Conservation (phyloP, 1,284 basidiomycete genomes). For the Neolentinus lepideus region DNA sequence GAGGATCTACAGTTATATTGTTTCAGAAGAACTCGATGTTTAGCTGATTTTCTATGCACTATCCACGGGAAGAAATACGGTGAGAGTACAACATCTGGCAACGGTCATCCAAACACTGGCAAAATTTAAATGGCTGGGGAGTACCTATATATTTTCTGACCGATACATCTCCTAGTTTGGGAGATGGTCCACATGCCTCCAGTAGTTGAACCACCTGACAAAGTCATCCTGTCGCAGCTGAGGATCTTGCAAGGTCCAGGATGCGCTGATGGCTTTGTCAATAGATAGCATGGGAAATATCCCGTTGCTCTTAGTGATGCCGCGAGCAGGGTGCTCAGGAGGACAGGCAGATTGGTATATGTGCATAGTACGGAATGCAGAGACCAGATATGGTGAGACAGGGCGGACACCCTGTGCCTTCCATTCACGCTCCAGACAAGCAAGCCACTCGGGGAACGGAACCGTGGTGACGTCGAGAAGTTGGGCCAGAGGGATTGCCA, state of each 20-base stretch:
- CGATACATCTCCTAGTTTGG: too few species aligned
- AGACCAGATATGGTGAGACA: not conserved
- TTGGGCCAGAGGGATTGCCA: not conserved
- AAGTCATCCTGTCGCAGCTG: not conserved
- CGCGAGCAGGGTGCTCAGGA: not conserved
- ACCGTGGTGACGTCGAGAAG: not conserved
- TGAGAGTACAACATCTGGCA: too few species aligned
- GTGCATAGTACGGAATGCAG: not conserved
- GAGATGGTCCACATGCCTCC: not conserved
- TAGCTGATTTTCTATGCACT: too few species aligned
- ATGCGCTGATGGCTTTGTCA: not conserved
- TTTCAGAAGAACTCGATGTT: too few species aligned
- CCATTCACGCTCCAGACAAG: not conserved
- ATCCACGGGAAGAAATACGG: too few species aligned
- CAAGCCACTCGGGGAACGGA: not conserved
- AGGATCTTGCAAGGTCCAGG: not conserved
- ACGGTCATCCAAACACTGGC: too few species aligned
- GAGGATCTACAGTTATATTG: too few species aligned
- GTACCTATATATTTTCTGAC: too few species aligned
- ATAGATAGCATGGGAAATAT: not conserved
- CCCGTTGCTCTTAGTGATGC: not conserved
- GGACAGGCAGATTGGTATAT: not conserved
- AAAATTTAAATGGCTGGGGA: too few species aligned
- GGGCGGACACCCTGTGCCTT: not conserved
- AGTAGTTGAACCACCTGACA: not conserved